phyloP scores from a whole-genome alignment of 257 asterid genomes.

The Petrea volubilis region DNA sequence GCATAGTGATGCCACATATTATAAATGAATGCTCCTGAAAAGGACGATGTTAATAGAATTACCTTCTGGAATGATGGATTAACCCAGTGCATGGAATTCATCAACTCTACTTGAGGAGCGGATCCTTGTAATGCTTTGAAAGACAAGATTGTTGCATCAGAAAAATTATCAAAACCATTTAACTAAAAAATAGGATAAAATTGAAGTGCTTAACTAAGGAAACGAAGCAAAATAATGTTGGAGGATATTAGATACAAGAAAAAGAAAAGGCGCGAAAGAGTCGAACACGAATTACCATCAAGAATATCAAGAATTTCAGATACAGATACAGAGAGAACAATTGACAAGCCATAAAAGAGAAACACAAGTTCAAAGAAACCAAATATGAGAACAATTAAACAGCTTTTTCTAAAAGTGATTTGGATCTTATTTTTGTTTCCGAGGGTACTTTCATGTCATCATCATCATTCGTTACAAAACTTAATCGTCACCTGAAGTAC shows the following conservation, averaged over 20 bases:
- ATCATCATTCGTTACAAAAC: neutral
- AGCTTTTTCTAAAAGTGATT: neutral
- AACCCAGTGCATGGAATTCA: constrained; percentile 39
- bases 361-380: neutral
- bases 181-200: neutral
- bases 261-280: neutral
- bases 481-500: constrained; percentile 26
- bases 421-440: neutral
- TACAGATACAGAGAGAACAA: neutral
- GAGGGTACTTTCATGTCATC: neutral
- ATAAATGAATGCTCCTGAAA: neutral
- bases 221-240: neutral
- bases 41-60: neutral
- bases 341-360: neutral
- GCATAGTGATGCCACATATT: neutral
- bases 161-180: neutral
- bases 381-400: neutral
- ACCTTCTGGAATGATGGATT: constrained; percentile 31
- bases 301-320: too few relatives aligned
- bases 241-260: neutral
- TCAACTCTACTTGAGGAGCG: constrained; percentile 28
- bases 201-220: neutral
- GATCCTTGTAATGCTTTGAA: constrained; percentile 25
- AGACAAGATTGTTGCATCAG: constrained; percentile 1
- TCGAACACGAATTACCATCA: neutral